Evolutionary conservation across 2,329 filamentous ascomycete species (phyloP), one percentile per base, ranked within the genome.

Genomic region (Fusarium globosum): DNA sequence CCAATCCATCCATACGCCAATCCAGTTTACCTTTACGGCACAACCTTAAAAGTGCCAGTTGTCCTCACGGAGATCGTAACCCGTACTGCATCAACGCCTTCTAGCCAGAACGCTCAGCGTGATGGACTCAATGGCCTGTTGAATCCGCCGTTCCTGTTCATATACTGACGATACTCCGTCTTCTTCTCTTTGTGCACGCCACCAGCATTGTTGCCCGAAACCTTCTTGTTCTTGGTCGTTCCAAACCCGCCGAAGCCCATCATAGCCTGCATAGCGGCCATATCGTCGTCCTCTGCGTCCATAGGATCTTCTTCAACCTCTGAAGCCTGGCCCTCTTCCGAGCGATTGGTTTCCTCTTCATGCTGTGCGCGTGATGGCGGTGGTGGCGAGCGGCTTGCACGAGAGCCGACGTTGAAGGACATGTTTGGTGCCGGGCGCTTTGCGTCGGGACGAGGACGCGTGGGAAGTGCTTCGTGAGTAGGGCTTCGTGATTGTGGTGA

Each of bases 121-220:
- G 81, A 80, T 26, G 90, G 90, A 81, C 91, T 93, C 59, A 95
- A 84, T 51, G 93, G 93, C 77, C 93, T 84, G 81, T 96, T 96
- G 85, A 96, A 96, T 11, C 93, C 93, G 63, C 93, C 93, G 58
- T 91, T 86, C 64, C 93, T 89, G 80, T 96, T 96, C 91, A 99
- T 99, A 83, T 99, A 99, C 88, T 99, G 96, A 76, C 96, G 89
- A 80, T 98, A 98, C 86, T 97, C 90, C 20, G 92, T 93, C 89
- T 94, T 95, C 90, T 97, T 98, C 84, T 96, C 94, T 87, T 96
- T 98, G 75, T 92, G 87, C 59, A 98, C 91, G 0, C 87, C 94
- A 62, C 93, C 95, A 46, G 92, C 90, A 79, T 95, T 91, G 80
- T 99, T 99, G 4, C 96, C 96, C 1, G 89, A 88, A 3, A 99